A percentile compares a stretch with the other conserved stretches of the same genome.
phyloP scores from a whole-genome alignment of 805 yeast genomes.

The Naumovozyma castellii region DNA sequence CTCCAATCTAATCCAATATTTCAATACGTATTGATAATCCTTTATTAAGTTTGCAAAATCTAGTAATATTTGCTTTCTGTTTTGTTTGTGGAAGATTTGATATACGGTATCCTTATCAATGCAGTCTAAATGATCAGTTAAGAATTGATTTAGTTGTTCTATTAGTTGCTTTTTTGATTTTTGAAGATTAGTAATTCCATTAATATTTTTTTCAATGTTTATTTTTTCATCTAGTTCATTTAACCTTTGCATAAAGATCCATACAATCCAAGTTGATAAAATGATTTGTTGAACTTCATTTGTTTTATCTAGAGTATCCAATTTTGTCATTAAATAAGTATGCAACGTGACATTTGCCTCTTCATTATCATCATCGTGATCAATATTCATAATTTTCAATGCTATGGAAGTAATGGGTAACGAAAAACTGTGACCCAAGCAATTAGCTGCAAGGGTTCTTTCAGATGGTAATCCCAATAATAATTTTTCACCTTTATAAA shows the following conservation, averaged over 20 bases:
- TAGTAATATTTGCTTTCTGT: constrained; percentile 53
- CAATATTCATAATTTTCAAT: constrained; percentile 39
- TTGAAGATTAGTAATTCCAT: constrained; percentile 8
- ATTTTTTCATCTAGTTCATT: constrained; percentile 29
- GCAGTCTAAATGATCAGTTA: constrained; percentile 36
- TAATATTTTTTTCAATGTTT: constrained; percentile 19
- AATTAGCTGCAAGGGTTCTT: constrained; percentile 37
- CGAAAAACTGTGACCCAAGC: constrained; percentile 48
- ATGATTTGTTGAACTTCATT: constrained; percentile 25
- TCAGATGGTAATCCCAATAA: constrained; percentile 19
- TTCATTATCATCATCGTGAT: constrained; percentile 29
- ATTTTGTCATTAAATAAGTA: constrained; percentile 37
- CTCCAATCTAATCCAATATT: constrained; percentile 57
- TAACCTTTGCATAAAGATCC: constrained; percentile 29
- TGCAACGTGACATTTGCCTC: constrained; percentile 39
- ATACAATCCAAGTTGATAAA: constrained; percentile 31
- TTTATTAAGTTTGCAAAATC: constrained; percentile 56
- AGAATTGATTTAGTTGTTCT: constrained; percentile 38
- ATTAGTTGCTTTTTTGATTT: constrained; percentile 18
- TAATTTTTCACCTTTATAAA: constrained; percentile 45
- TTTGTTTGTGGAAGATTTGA: constrained; percentile 60
- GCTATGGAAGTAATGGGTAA: constrained; percentile 65
- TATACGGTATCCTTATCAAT: constrained; percentile 63
- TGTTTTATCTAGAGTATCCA: constrained; percentile 27
- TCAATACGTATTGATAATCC: constrained; percentile 61